Conservation (phyloP, 2,329 filamentous ascomycete genomes). For the Penicillium sp. region DNA sequence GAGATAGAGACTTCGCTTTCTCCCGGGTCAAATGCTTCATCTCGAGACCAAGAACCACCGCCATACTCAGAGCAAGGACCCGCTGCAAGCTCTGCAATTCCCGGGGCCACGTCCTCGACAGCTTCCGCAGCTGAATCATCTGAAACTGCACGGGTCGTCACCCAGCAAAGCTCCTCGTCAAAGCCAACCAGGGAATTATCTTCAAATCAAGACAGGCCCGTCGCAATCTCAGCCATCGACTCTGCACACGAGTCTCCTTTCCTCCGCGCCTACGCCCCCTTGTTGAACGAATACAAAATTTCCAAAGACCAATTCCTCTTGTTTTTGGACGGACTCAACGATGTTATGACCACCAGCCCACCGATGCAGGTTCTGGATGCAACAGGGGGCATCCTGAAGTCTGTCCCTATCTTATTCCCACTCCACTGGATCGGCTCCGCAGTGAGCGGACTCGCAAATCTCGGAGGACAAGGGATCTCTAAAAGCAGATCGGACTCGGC, state of each 20-base stretch:
- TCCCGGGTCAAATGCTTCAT: background rate
- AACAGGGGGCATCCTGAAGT: constrained; percentile 23
- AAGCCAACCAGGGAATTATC: background rate
- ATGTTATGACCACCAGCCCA: constrained; percentile 21
- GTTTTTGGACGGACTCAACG: constrained; percentile 28
- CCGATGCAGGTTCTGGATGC: constrained; percentile 26
- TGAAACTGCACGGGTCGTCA: background rate
- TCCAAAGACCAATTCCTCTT: constrained; percentile 18
- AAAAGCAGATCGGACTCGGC: constrained; percentile 23
- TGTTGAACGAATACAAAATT: constrained; percentile 7
- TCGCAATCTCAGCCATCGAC: constrained; percentile 17
- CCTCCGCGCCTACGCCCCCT: constrained; percentile 17
- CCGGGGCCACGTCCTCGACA: background rate
- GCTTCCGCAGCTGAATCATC: background rate
- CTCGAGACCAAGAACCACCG: background rate
- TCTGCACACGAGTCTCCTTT: constrained; percentile 13
- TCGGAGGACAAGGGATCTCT: constrained; percentile 18
- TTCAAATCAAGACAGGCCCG: constrained; percentile 2
- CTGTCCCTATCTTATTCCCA: constrained; percentile 23
- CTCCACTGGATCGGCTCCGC: constrained; percentile 23
- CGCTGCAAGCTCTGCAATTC: background rate
- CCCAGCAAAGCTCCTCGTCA: background rate
- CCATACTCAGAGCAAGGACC: background rate
- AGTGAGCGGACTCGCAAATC: constrained; percentile 22
- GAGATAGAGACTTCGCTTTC: background rate